Base-by-base conservation (phyloP, 768 basidiomycete species). In the Calocera cornea region DNA sequence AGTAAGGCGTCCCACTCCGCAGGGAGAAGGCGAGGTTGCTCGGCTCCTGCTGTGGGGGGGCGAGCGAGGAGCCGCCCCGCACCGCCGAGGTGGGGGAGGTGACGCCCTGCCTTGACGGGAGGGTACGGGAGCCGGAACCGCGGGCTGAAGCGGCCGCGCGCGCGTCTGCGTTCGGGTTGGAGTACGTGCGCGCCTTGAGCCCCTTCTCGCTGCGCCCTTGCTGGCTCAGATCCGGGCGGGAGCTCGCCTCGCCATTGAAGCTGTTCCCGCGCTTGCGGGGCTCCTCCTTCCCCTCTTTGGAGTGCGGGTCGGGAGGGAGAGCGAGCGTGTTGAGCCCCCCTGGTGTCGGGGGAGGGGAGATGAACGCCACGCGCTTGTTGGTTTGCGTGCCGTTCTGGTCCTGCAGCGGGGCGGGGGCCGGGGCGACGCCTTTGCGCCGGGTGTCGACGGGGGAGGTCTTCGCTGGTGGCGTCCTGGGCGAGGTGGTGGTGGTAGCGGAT, bases 331-430 rank as follows among this genome's bases (percentile, higher is more conserved):
- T 47, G 65, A 74, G 74, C 68, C 82, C 79, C 69, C 78, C 82
- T 64, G 87, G 86, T 0, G 89, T 88, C 33, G 87, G 88, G 16
- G 88, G 85, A 64, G 90, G 89, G 33, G 89, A 90, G 72, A 89
- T 82, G 78, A 93, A 93, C 31, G 90, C 91, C 50, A 93, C 91
- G 78, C 91, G 91, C 81, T 93, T 93, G 16, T n/a, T n/a, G n/a
- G n/a, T n/a, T n/a, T 66, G 60, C 73, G 83, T 84, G 34, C 65
- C 63, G 44, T 47, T 47, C 44, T 7, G 44, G 36, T 67, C 69
- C 14, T 83, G 79, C 70, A 88, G 87, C 69, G 75, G 75, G 60
- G 38, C 14, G 17, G 34, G 12, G 67, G 29, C 68, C 64, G 72
- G 71, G 27, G 72, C 67, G 29, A 74, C 72, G 64, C 54, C 72